Percentiles rank a stretch among this genome's conserved stretches.
These are phyloP conservation scores for Ophiorrhiza pumila DNA, from an alignment of 257 asterid species.

Conservation along the genomic window DNA sequence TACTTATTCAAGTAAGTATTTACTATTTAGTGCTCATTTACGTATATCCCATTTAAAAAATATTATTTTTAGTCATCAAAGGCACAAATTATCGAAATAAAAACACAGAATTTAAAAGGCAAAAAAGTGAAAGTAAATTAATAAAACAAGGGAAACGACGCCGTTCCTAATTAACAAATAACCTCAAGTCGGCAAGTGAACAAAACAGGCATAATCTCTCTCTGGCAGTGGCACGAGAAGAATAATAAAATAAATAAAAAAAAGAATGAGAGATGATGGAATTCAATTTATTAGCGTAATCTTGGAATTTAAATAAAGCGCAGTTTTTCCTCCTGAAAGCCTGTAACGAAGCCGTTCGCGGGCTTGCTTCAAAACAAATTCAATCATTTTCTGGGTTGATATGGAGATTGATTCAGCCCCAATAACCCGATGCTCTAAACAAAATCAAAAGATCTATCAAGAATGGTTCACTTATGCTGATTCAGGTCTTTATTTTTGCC, in stretches of 20 bases:
- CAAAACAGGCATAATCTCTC: neutral
- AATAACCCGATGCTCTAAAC: constrained; percentile 70
- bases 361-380: neutral
- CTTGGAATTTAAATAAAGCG: neutral
- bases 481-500: constrained; percentile 53
- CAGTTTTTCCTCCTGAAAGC: neutral
- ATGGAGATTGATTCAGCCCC: constrained; percentile 90
- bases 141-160: too few relatives aligned
- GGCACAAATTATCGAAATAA: too few relatives aligned
- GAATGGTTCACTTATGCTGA: constrained; percentile 76
- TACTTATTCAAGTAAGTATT: too few relatives aligned
- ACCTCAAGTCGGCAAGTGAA: neutral
- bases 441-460: constrained; percentile 79
- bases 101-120: too few relatives aligned
- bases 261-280: neutral
- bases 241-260: neutral
- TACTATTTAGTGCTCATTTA: too few relatives aligned
- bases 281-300: neutral
- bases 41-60: too few relatives aligned
- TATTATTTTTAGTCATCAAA: too few relatives aligned
- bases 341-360: constrained; percentile 15
- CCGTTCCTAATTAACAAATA: neutral
- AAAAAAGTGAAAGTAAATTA: too few relatives aligned
- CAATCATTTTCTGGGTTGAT: neutral
- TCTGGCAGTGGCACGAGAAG: neutral